Conservation (phyloP, 2,329 filamentous ascomycete species). For the Claviceps lovelessii region DNA sequence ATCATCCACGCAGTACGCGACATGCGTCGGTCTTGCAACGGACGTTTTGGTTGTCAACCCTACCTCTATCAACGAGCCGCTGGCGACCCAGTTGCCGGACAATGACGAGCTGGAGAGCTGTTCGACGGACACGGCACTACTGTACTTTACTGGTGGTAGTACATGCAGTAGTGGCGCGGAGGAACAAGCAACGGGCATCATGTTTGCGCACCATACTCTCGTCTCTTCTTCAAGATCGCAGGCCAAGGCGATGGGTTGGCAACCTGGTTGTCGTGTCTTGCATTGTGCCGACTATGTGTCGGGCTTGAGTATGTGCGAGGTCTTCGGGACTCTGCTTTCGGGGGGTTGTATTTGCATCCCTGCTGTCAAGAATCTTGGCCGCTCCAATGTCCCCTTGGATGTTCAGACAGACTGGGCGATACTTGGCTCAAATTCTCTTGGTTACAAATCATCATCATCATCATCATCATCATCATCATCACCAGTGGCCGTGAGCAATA, state of each 20-base stretch:
- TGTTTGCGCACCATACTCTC: background rate
- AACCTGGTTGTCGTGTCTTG: background rate
- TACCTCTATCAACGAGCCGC: too few relatives aligned
- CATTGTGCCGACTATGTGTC: background rate
- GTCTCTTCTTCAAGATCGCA: background rate
- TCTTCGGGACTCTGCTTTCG: background rate
- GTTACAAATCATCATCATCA: too few relatives aligned
- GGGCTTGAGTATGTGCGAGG: background rate
- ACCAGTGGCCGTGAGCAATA: background rate
- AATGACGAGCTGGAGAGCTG: background rate
- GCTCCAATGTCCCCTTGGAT: background rate
- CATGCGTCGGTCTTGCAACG: background rate
- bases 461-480: too few relatives aligned
- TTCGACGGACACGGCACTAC: background rate
- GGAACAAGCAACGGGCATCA: background rate
- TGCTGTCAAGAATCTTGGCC: background rate
- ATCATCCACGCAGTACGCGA: background rate
- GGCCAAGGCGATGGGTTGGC: background rate
- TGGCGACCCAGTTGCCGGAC: too few relatives aligned
- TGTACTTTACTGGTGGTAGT: background rate
- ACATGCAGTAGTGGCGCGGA: background rate
- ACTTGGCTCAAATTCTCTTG: background rate
- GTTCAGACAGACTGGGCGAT: background rate
- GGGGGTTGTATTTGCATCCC: constrained; percentile 1
- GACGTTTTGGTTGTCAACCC: background rate